phyloP scores from a whole-genome alignment of 495 filamentous ascomycete species.

The Aspergillus cristatus region DNA sequence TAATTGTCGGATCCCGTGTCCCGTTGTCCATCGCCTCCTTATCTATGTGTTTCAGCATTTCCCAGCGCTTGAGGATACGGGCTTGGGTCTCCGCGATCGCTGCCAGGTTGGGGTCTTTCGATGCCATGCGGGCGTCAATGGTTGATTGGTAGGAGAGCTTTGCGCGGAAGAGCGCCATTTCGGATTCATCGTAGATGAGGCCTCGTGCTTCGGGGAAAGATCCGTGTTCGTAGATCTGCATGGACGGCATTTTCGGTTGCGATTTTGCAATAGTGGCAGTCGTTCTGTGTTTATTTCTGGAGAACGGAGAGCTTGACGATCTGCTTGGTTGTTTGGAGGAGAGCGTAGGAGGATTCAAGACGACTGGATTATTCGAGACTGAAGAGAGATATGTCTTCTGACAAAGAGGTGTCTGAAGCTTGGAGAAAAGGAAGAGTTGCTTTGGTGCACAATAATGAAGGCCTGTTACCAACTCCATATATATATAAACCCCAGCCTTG shows the following conservation, averaged over 20 bases:
- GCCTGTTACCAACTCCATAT: too few relatives aligned
- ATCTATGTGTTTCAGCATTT: conserved; percentile 27
- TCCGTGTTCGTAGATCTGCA: conserved; percentile 12
- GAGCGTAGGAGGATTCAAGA: too few relatives aligned
- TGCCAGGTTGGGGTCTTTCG: conserved; percentile 25
- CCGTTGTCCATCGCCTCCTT: conserved; percentile 31
- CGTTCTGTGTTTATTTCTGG: conserved; percentile 13
- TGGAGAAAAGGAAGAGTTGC: too few relatives aligned
- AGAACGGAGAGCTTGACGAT: too few relatives aligned
- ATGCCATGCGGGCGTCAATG: conserved; percentile 27
- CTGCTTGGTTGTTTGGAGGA: too few relatives aligned
- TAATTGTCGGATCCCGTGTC: conserved; percentile 21
- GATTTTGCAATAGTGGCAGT: conserved; percentile 2
- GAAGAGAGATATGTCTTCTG: too few relatives aligned
- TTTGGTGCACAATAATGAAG: too few relatives aligned
- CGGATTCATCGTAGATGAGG: conserved; percentile 34
- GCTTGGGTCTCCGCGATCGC: conserved; percentile 32
- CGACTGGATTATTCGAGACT: too few relatives aligned
- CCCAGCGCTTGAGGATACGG: conserved; percentile 30
- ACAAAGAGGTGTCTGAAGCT: too few relatives aligned
- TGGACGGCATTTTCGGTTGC: conserved; percentile 18
- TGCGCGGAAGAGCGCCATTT: conserved; percentile 35
- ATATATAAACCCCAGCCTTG: too few relatives aligned
- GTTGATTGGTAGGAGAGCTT: conserved; percentile 32
- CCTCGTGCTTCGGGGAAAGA: conserved; percentile 29